Evolutionary conservation across 1,284 basidiomycete species (phyloP).

Genomic region (Lentinus polychrous): DNA sequence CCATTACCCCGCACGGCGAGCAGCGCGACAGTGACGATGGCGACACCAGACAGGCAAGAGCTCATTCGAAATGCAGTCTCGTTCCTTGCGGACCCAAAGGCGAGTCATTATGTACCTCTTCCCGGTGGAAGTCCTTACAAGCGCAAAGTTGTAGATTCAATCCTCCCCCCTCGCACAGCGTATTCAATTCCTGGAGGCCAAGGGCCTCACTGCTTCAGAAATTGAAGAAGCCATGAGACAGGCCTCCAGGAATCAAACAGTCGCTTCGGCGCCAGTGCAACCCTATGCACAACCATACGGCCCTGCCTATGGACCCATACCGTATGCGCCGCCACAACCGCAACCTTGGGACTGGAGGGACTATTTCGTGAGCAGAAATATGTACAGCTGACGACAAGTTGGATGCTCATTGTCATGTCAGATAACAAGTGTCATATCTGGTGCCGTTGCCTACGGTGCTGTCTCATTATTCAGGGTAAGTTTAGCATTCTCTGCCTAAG

Average conservation of each 20-base stretch:
- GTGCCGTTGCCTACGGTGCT: slow-evolving; percentile 86
- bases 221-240: slow-evolving; percentile 84
- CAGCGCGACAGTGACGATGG: slow-evolving; percentile 26
- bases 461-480: slow-evolving; percentile 76
- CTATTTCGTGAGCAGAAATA: slow-evolving; percentile 69
- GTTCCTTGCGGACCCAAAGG: slow-evolving; percentile 77
- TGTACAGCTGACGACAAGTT: not conserved
- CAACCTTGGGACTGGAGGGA: slow-evolving; percentile 88
- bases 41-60: slow-evolving; percentile 56
- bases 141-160: slow-evolving; percentile 43
- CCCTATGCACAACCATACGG: slow-evolving; percentile 26
- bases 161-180: slow-evolving; percentile 78
- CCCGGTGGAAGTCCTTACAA: slow-evolving; percentile 4
- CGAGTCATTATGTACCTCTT: slow-evolving; percentile 19
- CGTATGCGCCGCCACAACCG: slow-evolving; percentile 28
- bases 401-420: slow-evolving; percentile 24
- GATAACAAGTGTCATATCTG: slow-evolving; percentile 94
- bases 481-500: not conserved
- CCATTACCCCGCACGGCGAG: slow-evolving; percentile 4
- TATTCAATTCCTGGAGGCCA: slow-evolving; percentile 90
- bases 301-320: slow-evolving; percentile 35
- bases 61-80: slow-evolving; percentile 74
- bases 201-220: slow-evolving; percentile 80
- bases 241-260: slow-evolving; percentile 32
- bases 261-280: slow-evolving; percentile 13